Evolutionary conservation across 2,329 filamentous ascomycete species (phyloP).

Genomic region (Aureobasidium pullulans): DNA sequence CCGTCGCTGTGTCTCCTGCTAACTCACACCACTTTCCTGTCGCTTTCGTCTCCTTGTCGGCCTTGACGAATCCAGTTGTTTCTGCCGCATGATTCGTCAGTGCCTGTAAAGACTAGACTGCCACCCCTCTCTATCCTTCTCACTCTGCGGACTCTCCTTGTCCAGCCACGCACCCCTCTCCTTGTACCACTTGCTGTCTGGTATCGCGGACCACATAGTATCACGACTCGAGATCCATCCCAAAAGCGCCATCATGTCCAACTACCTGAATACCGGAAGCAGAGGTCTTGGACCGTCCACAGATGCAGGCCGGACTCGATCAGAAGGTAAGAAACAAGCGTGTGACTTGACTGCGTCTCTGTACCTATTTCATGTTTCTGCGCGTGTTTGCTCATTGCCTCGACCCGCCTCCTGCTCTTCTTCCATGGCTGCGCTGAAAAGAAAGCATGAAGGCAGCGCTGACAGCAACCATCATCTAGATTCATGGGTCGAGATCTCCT

Average conservation of each 20-base stretch:
- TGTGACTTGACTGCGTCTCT: background rate
- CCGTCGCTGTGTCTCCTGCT: background rate
- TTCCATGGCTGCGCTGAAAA: background rate
- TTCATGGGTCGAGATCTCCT: slow-evolving; percentile 93
- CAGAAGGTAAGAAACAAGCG: slow-evolving; percentile 15
- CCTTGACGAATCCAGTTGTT: background rate
- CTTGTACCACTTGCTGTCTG: background rate
- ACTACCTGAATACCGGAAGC: background rate
- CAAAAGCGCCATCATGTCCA: slow-evolving; percentile 6
- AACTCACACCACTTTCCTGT: background rate
- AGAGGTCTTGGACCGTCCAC: background rate
- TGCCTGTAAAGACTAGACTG: slow-evolving; percentile 7
- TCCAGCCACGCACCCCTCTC: slow-evolving; percentile 5
- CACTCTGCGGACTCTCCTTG: background rate
- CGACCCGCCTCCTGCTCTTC: background rate
- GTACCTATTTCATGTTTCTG: background rate
- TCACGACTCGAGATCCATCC: background rate
- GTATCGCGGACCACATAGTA: background rate
- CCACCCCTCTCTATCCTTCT: background rate
- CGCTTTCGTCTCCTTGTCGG: background rate
- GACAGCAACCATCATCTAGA: slow-evolving; percentile 47
- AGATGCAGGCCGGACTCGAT: slow-evolving; percentile 12
- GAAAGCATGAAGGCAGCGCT: background rate
- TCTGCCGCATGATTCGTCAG: slow-evolving; percentile 5
- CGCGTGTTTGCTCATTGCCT: background rate